Base-by-base conservation (phyloP, 176 grass and related monocot species). In the Aegilops tauschii region DNA sequence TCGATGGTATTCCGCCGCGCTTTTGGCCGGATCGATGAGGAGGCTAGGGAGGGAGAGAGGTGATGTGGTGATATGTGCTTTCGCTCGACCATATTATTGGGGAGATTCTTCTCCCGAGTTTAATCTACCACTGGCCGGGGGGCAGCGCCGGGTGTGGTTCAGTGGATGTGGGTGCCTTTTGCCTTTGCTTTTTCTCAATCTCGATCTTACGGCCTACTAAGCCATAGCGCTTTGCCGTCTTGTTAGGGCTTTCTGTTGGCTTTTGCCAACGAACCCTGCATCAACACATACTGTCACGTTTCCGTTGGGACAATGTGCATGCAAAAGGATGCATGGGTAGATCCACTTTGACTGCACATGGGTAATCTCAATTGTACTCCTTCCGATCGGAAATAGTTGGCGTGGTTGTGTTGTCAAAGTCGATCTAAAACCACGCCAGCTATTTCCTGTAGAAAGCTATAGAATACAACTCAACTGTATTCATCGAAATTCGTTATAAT, bases 21-120 rank as follows among this genome's bases (percentile, higher is more conserved):
- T 92, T 92, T 92, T 88, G 72, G 90, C 82, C 82, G 72, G 86
- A 92, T 88, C 86, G 90, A 86, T 82, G 90, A 69, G 61, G 42
- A 20, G 82, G 44, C 44, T 47, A 12, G 44, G 4, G 44, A 44
- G 42, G 2, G 44, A 47, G 44, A 47, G 44, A 17, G 42, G 42
- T 2, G 9, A 11, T 21, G 12, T n/a, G 68, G 21, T 68, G 66
- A 69, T 69, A 20, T 36, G 4, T 36, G 28, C 28, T 3, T 13
- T 27, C 39, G 70, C 13, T 73, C 70, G 18, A 73, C 42, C 70
- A 14, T 27, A 45, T 73, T 45, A 73, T 73, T 49, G 73, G 42
- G 9, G 73, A 76, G 73, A 28, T 49, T 50, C 45, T 76, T 76
- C 56, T 9, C 56, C 3, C 25, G 1, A 18, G 25, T 59, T 17